A percentile compares a stretch with the other conserved stretches of the same genome.
Conservation (phyloP, 768 basidiomycete genomes). For the Calocybe cyanea region DNA sequence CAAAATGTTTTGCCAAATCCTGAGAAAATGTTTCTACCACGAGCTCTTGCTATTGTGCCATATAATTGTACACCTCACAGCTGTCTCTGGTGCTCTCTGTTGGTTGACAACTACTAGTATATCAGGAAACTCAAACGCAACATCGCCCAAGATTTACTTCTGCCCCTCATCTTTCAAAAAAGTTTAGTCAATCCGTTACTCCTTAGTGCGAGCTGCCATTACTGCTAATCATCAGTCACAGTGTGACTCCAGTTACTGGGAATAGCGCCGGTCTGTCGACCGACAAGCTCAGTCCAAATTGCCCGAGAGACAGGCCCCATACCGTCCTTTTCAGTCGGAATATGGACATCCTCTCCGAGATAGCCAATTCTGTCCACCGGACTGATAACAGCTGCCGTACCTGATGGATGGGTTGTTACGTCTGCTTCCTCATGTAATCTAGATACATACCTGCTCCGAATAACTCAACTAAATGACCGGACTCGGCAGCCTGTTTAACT, state of each 20-base stretch:
- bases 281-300: constrained; percentile 69
- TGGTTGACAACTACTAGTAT: too few relatives aligned
- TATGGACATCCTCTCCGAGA: constrained; percentile 54
- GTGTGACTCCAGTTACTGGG: constrained; percentile 76
- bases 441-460: constrained; percentile 66
- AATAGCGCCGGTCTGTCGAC: constrained; percentile 76
- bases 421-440: too few relatives aligned
- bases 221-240: constrained; percentile 32
- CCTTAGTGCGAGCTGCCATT: too few relatives aligned
- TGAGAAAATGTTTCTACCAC: too few relatives aligned
- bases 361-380: constrained; percentile 74
- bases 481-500: constrained; percentile 51
- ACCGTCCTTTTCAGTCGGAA: constrained; percentile 67
- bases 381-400: constrained; percentile 76
- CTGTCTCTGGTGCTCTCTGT: too few relatives aligned
- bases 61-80: too few relatives aligned
- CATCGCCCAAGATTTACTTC: too few relatives aligned
- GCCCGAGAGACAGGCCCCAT: constrained; percentile 78
- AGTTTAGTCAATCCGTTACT: too few relatives aligned
- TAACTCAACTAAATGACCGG: constrained; percentile 73
- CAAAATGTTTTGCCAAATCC: too few relatives aligned
- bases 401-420: constrained; percentile 44
- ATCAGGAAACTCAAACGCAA: too few relatives aligned
- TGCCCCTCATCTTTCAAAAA: too few relatives aligned
- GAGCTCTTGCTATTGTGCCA: too few relatives aligned